Percentiles rank a stretch among this genome's conserved stretches.
Evolutionary conservation across 192 early-diverging fungal genomes (phyloP).

Genomic region (Backusella luteola): DNA sequence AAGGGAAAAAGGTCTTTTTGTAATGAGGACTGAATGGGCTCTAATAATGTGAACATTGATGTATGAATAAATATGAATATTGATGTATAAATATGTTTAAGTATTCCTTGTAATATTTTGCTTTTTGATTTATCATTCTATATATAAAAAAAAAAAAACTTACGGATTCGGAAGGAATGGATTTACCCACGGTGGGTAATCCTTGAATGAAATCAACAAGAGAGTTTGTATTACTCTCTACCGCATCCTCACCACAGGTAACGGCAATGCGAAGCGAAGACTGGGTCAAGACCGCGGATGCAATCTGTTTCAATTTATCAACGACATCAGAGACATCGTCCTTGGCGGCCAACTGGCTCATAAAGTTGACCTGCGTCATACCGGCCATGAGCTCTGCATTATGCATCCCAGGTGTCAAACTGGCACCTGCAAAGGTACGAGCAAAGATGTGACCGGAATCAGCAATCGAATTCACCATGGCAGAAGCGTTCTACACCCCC

Average conservation of each 20-base stretch:
- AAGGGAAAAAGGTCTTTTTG: slow-evolving; percentile 70
- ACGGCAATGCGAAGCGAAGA: slow-evolving; percentile 46
- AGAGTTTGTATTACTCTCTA: slow-evolving; percentile 43
- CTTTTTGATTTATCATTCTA: slow-evolving; percentile 3
- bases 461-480: slow-evolving; percentile 77
- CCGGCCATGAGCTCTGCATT: slow-evolving; percentile 51
- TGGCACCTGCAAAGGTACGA: slow-evolving; percentile 64
- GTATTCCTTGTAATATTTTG: neutral
- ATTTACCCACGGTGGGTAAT: slow-evolving; percentile 21
- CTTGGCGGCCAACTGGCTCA: slow-evolving; percentile 67
- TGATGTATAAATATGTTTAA: neutral
- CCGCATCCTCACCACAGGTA: slow-evolving; percentile 52
- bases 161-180: slow-evolving; percentile 3
- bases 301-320: slow-evolving; percentile 56
- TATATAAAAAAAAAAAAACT: neutral
- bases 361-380: slow-evolving; percentile 77
- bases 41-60: neutral
- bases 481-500: slow-evolving; percentile 57
- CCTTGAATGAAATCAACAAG: slow-evolving; percentile 43
- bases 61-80: no score
- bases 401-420: slow-evolving; percentile 53
- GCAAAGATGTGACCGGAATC: slow-evolving; percentile 84
- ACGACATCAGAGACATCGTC: slow-evolving; percentile 64
- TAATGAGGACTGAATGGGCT: slow-evolving; percentile 47
- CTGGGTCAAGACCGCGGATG: slow-evolving; percentile 43